phyloP scores from a whole-genome alignment of 2,329 filamentous ascomycete genomes.

The Stemphylium lycopersici region DNA sequence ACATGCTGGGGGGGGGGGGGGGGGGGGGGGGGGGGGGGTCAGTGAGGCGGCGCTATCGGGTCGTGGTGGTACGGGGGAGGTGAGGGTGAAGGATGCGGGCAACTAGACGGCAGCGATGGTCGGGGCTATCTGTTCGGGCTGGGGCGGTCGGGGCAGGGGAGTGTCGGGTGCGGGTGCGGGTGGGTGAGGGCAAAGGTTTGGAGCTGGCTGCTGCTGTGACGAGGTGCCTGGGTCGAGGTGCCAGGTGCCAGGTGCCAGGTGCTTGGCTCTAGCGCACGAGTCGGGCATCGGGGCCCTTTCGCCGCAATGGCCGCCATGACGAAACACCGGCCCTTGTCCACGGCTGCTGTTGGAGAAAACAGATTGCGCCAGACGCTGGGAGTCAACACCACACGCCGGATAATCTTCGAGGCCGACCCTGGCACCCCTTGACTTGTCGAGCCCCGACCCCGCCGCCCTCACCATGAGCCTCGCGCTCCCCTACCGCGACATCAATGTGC shows the following conservation, averaged over 20 bases:
- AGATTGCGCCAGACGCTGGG: slow-evolving; percentile 3
- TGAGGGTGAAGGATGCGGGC: slow-evolving; percentile 1
- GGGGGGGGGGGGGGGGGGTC: too few relatives aligned
- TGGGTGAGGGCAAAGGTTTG: slow-evolving; percentile 14
- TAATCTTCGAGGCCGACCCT: not conserved
- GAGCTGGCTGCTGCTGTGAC: slow-evolving; percentile 18
- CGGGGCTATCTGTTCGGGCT: slow-evolving; percentile 6
- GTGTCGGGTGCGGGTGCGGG: slow-evolving; percentile 11
- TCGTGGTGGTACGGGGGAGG: slow-evolving; percentile 8
- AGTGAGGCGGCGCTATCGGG: slow-evolving; percentile 32
- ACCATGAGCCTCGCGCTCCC: slow-evolving; percentile 65
- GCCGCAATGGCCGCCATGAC: slow-evolving; percentile 25
- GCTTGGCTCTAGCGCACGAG: slow-evolving; percentile 13
- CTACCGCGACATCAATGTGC: slow-evolving; percentile 96
- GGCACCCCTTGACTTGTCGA: not conserved
- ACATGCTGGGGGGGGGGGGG: too few relatives aligned
- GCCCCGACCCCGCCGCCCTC: not conserved
- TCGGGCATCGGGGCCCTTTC: slow-evolving; percentile 10
- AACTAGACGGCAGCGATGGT: slow-evolving; percentile 1
- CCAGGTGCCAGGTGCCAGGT: slow-evolving; percentile 5
- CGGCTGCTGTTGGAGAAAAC: slow-evolving; percentile 8
- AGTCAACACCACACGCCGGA: not conserved
- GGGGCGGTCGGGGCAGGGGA: not conserved
- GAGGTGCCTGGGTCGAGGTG: slow-evolving; percentile 18
- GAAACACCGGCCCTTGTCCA: slow-evolving; percentile 15